phyloP scores from a whole-genome alignment of 2,329 filamentous ascomycete species.

The Cladophialophora psammophila region DNA sequence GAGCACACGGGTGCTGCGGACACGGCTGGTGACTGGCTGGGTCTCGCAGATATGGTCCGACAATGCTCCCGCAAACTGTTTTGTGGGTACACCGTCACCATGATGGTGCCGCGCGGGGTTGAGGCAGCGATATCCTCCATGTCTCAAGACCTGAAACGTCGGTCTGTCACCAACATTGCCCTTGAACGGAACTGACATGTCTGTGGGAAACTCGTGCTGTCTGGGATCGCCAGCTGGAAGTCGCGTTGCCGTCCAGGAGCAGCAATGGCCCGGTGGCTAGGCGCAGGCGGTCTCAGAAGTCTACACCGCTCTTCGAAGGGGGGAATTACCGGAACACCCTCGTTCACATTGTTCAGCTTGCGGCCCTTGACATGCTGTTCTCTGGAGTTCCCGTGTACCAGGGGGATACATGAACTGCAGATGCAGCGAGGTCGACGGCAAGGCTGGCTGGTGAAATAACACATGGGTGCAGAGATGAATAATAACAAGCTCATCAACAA shows the following conservation, averaged over 20 bases:
- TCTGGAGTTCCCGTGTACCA: background rate
- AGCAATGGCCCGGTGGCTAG: slow-evolving; percentile 21
- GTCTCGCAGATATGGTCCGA: background rate
- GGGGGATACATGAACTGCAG: background rate
- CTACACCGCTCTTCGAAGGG: slow-evolving; percentile 32
- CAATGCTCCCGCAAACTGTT: background rate
- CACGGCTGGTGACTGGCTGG: background rate
- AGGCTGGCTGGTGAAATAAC: slow-evolving; percentile 16
- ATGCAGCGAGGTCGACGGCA: slow-evolving; percentile 10
- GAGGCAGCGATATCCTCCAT: slow-evolving; percentile 7
- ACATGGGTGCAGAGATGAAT: slow-evolving; percentile 7
- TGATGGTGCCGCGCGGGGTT: background rate
- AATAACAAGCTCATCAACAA: background rate
- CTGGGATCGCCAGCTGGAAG: slow-evolving; percentile 15
- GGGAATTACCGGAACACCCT: slow-evolving; percentile 2
- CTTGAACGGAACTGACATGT: slow-evolving; percentile 9
- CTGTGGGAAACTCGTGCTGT: slow-evolving; percentile 10
- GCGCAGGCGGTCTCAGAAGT: slow-evolving; percentile 16
- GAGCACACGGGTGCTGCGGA: background rate
- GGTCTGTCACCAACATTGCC: slow-evolving; percentile 13
- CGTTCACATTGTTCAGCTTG: slow-evolving; percentile 24
- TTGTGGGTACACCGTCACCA: slow-evolving; percentile 5
- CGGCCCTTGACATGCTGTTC: slow-evolving; percentile 1
- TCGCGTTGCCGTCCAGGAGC: slow-evolving; percentile 15
- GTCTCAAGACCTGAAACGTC: slow-evolving; percentile 28